A percentile compares a stretch with the other conserved stretches of the same genome.
Evolutionary conservation across 1,284 basidiomycete genomes (phyloP).

Genomic region (Phellinidium pouzarii): DNA sequence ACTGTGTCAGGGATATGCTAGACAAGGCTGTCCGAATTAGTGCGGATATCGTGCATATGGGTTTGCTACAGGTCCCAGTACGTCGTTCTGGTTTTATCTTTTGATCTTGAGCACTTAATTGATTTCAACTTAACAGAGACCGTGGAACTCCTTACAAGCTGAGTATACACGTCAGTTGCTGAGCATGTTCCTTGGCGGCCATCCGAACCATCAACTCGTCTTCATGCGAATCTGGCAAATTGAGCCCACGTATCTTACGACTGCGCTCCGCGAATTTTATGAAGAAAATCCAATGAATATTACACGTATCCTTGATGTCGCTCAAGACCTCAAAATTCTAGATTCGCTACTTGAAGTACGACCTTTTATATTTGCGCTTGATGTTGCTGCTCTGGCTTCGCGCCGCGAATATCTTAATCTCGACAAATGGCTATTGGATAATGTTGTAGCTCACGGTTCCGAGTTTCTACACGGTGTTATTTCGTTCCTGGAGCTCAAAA

Average conservation of each 20-base stretch:
- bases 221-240: constrained; percentile 96
- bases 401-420: constrained; percentile 91
- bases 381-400: constrained; percentile 90
- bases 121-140: constrained; percentile 44
- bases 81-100: constrained; percentile 28
- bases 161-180: constrained; percentile 86
- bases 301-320: constrained; percentile 90
- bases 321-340: constrained; percentile 90
- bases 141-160: constrained; percentile 82
- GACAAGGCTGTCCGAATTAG: constrained; percentile 90
- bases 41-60: constrained; percentile 92
- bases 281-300: constrained; percentile 90
- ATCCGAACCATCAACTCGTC: constrained; percentile 92
- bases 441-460: constrained; percentile 71
- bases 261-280: constrained; percentile 88
- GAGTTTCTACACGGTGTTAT: constrained; percentile 87
- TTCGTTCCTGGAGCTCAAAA: constrained; percentile 85
- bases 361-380: constrained; percentile 83
- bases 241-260: constrained; percentile 77
- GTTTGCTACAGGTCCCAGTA: constrained; percentile 84
- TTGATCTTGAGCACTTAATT: constrained; percentile 1
- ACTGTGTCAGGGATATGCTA: constrained; percentile 80
- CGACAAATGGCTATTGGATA: constrained; percentile 93
- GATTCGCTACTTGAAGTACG: constrained; percentile 84
- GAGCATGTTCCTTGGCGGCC: constrained; percentile 85